Evolutionary conservation across 129 eudicot species (phyloP), one percentile per base, ranked within the genome.

Genomic region (Flaveria trinervia): DNA sequence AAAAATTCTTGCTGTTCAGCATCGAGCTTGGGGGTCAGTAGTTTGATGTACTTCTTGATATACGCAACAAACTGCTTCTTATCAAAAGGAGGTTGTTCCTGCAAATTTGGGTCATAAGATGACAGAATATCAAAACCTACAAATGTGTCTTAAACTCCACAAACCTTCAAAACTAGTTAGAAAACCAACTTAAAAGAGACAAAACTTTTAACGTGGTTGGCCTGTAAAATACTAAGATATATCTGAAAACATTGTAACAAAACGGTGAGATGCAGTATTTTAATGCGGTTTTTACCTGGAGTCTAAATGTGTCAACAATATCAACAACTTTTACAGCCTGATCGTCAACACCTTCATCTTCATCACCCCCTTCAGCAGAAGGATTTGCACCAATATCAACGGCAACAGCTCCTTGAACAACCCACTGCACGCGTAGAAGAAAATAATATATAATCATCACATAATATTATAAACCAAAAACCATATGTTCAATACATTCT

Each of bases 81-180:
- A 85, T 92, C 97, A 69, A 85, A 89, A 1, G 96, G 72, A 60
- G 97, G 97, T 89, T 92, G 97, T 80, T 92, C 97, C 97, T 92
- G 76, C 22, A 81, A 20, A 41, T 23, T 67, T 14, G 2, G 4
- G 26, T 66, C 3, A 67, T n/a, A 5, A 51, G 20, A 15, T 12
- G 23, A 71, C 62, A 73, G 17, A 23, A 25, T 25, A 75, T 4
- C 11, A 60, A 25, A 60, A 1, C 67, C 67, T 11, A 12, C 41
- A 36, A 36, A 36, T 4, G 41, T 36, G 41, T 36, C 41, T 36
- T 0, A 36, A 36, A 36, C 7, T 36, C 41, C 41, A 5, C 4
- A 5, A 36, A 36, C 41, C 41, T 4, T 36, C 41, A 36, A 36
- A 36, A 36, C 8, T 36, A 36, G 36, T 30, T 30, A 28, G 3